Percentiles rank a stretch among this genome's conserved stretches.
Evolutionary conservation across 257 asterid genomes (phyloP).

Genomic region (Salvia hispanica): DNA sequence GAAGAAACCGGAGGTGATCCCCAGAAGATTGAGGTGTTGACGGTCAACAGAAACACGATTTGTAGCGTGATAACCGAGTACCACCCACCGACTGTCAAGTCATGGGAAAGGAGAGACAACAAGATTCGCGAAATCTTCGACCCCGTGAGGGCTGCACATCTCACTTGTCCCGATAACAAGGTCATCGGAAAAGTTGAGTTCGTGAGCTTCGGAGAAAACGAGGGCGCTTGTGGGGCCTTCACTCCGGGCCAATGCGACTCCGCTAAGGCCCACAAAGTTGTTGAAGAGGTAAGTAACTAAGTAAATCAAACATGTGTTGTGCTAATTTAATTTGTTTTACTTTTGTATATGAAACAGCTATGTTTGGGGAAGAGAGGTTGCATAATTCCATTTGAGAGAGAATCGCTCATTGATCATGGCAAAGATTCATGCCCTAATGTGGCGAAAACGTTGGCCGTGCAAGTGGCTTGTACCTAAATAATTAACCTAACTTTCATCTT

Average conservation of each 20-base stretch:
- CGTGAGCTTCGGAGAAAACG: constrained; percentile 65
- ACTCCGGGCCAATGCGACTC: constrained; percentile 56
- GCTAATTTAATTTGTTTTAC: neutral
- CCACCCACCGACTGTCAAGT: constrained; percentile 54
- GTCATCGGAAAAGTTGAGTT: constrained; percentile 57
- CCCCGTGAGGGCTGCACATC: constrained; percentile 55
- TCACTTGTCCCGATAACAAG: constrained; percentile 61
- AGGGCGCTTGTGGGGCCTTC: constrained; percentile 74
- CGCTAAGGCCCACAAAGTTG: constrained; percentile 40
- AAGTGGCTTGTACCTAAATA: constrained; percentile 55
- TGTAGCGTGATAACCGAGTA: constrained; percentile 65
- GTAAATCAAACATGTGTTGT: neutral
- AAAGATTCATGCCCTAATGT: constrained; percentile 64
- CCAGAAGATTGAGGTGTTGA: constrained; percentile 41
- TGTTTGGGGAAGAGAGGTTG: constrained; percentile 79
- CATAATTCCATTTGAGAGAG: constrained; percentile 57
- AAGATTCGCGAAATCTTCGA: constrained; percentile 34
- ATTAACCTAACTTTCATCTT: constrained; percentile 17
- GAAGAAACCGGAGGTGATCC: constrained; percentile 91
- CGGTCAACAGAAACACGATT: constrained; percentile 74
- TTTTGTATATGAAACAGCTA: constrained; percentile 29
- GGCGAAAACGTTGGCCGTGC: constrained; percentile 64
- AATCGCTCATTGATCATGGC: constrained; percentile 38
- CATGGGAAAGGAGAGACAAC: constrained; percentile 60
- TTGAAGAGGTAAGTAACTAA: constrained; percentile 40